Evolutionary conservation across 805 yeast genomes (phyloP).

Genomic region (Candida khao-thaluensis): DNA sequence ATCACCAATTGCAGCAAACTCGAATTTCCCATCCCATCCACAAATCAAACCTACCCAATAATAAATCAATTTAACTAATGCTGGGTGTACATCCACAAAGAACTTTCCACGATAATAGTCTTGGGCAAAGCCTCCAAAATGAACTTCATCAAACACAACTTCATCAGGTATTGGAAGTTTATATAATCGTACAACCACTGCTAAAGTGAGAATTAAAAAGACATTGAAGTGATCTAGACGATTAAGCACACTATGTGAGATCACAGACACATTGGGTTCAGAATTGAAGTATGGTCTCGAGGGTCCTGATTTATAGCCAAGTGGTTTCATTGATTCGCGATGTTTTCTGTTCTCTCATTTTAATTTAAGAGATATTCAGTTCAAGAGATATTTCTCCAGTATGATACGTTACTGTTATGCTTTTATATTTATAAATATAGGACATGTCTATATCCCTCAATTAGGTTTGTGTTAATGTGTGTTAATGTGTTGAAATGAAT

Average conservation of each 20-base stretch:
- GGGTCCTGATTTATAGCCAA: conserved; percentile 25
- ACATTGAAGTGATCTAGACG: conserved; percentile 22
- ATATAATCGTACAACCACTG: conserved; percentile 29
- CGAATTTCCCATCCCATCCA: conserved; percentile 50
- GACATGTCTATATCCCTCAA: no score
- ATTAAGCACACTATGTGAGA: conserved; percentile 15
- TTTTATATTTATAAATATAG: no score
- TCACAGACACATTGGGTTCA: conserved; percentile 18
- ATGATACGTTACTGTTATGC: no score
- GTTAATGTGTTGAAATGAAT: no score
- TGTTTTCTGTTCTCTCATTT: no score
- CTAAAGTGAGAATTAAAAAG: conserved; percentile 22
- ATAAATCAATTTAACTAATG: conserved; percentile 60
- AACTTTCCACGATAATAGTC: conserved; percentile 56
- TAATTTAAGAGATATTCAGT: no score
- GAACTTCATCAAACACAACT: conserved; percentile 52
- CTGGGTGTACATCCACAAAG: conserved; percentile 74
- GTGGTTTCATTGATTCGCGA: neutral
- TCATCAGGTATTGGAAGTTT: conserved; percentile 33
- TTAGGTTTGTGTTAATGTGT: no score
- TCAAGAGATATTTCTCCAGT: no score
- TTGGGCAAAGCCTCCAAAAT: conserved; percentile 38
- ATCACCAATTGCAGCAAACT: conserved; percentile 45
- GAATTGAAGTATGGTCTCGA: conserved; percentile 28
- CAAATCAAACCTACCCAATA: conserved; percentile 51